A percentile compares a stretch with the other conserved stretches of the same genome.
Conservation (phyloP, 768 basidiomycete species). For the Amanita brunnescens region DNA sequence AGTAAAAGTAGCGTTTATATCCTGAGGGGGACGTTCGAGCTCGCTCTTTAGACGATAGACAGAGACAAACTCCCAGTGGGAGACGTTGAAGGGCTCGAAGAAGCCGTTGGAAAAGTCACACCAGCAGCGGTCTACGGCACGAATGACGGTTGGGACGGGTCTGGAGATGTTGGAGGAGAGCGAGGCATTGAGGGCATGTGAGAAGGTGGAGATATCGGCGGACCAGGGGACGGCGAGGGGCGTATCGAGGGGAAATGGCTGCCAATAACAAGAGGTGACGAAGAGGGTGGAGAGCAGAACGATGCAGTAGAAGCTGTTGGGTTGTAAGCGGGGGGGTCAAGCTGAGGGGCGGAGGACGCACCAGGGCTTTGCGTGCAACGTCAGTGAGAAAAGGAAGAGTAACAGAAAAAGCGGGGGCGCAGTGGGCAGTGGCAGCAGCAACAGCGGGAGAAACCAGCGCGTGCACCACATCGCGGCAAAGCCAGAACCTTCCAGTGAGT, state of each 20-base stretch:
- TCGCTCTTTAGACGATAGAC: constrained; percentile 38
- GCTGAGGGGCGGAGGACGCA: constrained; percentile 26
- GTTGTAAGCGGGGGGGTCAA: background rate
- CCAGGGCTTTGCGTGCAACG: constrained; percentile 81
- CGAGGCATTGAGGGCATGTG: constrained; percentile 50
- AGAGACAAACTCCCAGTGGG: constrained; percentile 66
- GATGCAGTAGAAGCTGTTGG: constrained; percentile 74
- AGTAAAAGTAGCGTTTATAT: constrained; percentile 8
- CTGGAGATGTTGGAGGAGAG: constrained; percentile 30
- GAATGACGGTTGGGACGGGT: constrained; percentile 48
- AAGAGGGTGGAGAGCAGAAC: constrained; percentile 76
- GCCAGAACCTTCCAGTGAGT: constrained; percentile 28
- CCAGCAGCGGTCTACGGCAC: constrained; percentile 76
- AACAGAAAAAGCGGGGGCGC: constrained; percentile 75
- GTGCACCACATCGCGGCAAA: constrained; percentile 46
- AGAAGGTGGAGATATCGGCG: constrained; percentile 64
- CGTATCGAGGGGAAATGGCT: constrained; percentile 61
- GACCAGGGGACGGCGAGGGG: constrained; percentile 60
- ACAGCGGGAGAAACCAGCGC: constrained; percentile 74
- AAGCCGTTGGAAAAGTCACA: constrained; percentile 64
- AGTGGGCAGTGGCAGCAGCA: constrained; percentile 70
- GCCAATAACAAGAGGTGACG: constrained; percentile 86
- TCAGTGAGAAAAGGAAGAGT: constrained; percentile 68
- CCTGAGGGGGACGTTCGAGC: constrained; percentile 25
- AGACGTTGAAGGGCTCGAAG: constrained; percentile 72